Percentiles rank a stretch among this genome's conserved stretches.
Conservation (phyloP, 202 grass and related monocot species). For the Zizania palustris region DNA sequence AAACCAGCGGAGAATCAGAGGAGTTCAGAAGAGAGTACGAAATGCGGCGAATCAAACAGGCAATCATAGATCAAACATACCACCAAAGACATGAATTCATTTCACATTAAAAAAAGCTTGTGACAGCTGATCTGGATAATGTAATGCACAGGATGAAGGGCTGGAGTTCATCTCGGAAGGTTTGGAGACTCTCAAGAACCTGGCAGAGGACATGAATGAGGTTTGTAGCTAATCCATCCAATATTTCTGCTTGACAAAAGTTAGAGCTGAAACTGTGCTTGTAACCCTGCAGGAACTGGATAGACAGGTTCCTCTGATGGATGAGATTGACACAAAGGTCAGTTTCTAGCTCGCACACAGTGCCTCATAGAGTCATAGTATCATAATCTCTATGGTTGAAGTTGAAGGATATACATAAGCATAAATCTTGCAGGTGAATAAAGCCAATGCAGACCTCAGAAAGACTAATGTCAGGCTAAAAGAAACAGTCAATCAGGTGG, state of each 20-base stretch:
- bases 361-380: background rate
- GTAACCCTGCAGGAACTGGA: constrained; percentile 63
- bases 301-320: constrained; percentile 64
- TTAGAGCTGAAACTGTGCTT: constrained; percentile 9
- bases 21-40: constrained; percentile 65
- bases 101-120: background rate
- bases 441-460: constrained; percentile 59
- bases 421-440: constrained; percentile 51
- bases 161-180: constrained; percentile 73
- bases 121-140: background rate
- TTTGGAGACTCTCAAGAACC: constrained; percentile 63
- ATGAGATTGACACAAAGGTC: constrained; percentile 76
- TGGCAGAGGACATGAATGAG: constrained; percentile 72
- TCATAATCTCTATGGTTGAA: background rate
- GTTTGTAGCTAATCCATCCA: constrained; percentile 17
- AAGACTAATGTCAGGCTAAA: constrained; percentile 71
- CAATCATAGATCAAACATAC: background rate
- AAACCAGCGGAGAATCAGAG: constrained; percentile 59
- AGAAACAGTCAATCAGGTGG: constrained; percentile 58
- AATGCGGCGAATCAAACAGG: constrained; percentile 63
- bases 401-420: background rate
- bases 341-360: constrained; percentile 3
- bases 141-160: constrained; percentile 53
- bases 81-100: background rate
- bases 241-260: background rate